Conservation (phyloP, 176 grass and related monocot species). For the Avena insularis region DNA sequence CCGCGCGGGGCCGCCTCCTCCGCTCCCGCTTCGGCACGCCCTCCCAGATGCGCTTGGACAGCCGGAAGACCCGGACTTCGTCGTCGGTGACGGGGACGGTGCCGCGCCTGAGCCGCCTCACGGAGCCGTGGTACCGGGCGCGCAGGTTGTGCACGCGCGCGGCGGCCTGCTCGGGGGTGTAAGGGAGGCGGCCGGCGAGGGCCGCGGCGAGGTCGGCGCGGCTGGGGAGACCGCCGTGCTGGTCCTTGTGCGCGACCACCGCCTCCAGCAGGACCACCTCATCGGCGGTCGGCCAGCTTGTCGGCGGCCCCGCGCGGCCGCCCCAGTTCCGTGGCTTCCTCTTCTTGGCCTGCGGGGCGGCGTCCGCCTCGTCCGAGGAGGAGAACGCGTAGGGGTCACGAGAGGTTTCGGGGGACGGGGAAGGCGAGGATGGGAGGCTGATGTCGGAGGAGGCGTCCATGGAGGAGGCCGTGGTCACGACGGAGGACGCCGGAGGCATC, state of each 20-base stretch:
- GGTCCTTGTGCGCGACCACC: neutral
- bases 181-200: neutral
- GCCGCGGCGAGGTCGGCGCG: neutral
- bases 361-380: neutral
- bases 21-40: neutral
- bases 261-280: constrained; percentile 12
- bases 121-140: neutral
- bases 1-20: neutral
- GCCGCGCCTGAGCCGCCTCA: neutral
- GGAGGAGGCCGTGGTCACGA: neutral
- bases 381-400: neutral
- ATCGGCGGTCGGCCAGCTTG: neutral
- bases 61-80: constrained; percentile 9
- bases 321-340: neutral
- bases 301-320: accelerated
- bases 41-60: constrained; percentile 44
- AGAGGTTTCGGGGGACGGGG: neutral
- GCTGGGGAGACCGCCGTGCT: neutral
- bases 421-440: constrained; percentile 19
- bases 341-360: constrained; percentile 3
- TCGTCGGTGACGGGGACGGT: constrained; percentile 27
- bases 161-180: neutral
- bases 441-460: neutral
- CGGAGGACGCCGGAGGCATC: constrained; percentile 4
- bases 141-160: neutral